Evolutionary conservation across 805 yeast species (phyloP).

Genomic region (Candida patagonica): DNA sequence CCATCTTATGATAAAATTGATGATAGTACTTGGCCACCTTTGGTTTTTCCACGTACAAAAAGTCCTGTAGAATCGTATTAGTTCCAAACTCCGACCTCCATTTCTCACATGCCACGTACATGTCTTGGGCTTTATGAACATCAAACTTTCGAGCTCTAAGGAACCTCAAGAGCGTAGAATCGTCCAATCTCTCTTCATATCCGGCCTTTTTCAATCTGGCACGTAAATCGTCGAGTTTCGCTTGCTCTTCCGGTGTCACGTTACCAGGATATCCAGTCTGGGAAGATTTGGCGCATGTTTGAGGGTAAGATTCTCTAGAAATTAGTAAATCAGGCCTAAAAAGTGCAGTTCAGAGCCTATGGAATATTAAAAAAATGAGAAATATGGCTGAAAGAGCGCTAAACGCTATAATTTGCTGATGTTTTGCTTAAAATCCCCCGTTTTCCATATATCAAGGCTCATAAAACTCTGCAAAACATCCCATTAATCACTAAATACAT

Average conservation of each 20-base stretch:
- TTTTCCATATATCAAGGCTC: not conserved
- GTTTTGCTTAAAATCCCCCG: not conserved
- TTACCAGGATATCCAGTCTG: constrained; percentile 78
- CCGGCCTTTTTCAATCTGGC: constrained; percentile 52
- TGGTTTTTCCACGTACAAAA: constrained; percentile 89
- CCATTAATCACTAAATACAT: constrained; percentile 2
- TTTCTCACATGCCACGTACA: constrained; percentile 80
- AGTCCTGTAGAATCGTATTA: constrained; percentile 76
- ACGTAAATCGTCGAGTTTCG: constrained; percentile 49
- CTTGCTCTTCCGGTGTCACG: constrained; percentile 59
- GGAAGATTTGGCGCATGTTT: constrained; percentile 49
- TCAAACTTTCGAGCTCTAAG: constrained; percentile 94
- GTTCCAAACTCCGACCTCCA: constrained; percentile 89
- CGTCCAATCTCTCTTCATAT: constrained; percentile 72
- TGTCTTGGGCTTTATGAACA: constrained; percentile 61
- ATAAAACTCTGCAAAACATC: not conserved
- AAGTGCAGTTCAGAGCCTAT: not conserved
- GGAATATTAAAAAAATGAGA: not conserved
- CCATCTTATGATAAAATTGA: constrained; percentile 95
- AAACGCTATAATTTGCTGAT: not conserved
- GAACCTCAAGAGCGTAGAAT: constrained; percentile 72
- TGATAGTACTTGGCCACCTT: constrained; percentile 85
- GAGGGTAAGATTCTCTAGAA: constrained; percentile 54
- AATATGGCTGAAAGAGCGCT: not conserved
- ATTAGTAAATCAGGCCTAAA: too few relatives aligned